phyloP scores from a whole-genome alignment of 371 early-diverging fungal species.

The Pancytospora philotis region DNA sequence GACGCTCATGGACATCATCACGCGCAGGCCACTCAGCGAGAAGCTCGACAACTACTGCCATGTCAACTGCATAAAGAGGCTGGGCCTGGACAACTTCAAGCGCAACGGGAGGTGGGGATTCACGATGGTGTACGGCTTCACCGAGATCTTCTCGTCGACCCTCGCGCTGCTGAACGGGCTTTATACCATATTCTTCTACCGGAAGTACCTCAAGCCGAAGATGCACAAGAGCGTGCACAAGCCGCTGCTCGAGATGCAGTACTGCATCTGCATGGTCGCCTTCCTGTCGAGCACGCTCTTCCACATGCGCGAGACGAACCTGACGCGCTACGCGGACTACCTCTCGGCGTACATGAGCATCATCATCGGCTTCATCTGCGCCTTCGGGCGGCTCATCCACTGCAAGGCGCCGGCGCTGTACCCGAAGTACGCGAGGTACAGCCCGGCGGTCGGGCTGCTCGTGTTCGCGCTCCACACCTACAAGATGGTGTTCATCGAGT shows the following conservation, averaged over 20 bases:
- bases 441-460: background rate
- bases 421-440: background rate
- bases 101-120: conserved; percentile 50
- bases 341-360: conserved; percentile 45
- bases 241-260: conserved; percentile 24
- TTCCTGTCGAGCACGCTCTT: conserved; percentile 46
- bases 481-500: conserved; percentile 43
- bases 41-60: conserved; percentile 39
- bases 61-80: conserved; percentile 29
- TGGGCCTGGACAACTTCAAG: conserved; percentile 42
- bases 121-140: conserved; percentile 35
- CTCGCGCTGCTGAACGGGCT: conserved; percentile 41
- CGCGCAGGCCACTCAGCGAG: conserved; percentile 20
- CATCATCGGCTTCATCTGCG: conserved; percentile 21
- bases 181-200: conserved; percentile 20
- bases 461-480: conserved; percentile 42
- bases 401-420: conserved; percentile 2
- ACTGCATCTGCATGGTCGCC: conserved; percentile 29
- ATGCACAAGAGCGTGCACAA: background rate
- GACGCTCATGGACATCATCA: conserved; percentile 30
- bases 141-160: conserved; percentile 41
- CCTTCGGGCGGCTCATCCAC: conserved; percentile 23
- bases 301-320: conserved; percentile 47
- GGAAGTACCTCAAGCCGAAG: conserved; percentile 10
- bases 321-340: conserved; percentile 48